A percentile compares a stretch with the other conserved stretches of the same genome.
These are phyloP conservation scores for Uncinocarpus reesii DNA, from an alignment of 2,329 filamentous ascomycete species.

Conservation along the genomic window DNA sequence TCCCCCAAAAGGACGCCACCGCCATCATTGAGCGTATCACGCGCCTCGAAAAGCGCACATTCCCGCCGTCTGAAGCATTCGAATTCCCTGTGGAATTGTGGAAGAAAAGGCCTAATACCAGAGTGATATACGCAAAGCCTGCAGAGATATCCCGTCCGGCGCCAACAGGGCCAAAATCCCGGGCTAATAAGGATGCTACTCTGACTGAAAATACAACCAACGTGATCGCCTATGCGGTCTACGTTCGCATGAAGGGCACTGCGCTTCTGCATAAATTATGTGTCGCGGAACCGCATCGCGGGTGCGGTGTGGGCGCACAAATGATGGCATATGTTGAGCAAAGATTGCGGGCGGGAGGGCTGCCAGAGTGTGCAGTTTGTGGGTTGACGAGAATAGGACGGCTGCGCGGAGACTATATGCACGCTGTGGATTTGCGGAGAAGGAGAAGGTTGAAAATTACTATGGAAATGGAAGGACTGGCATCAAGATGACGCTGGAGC, in stretches of 20 bases:
- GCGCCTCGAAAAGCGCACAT: conserved; percentile 41
- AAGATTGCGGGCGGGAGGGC: conserved; percentile 37
- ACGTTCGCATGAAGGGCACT: conserved; percentile 36
- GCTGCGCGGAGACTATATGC: conserved; percentile 39
- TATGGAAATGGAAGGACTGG: conserved; percentile 42
- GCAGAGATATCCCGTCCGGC: conserved; percentile 5
- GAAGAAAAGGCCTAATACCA: conserved; percentile 41
- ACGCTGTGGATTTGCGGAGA: conserved; percentile 38
- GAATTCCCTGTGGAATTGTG: conserved; percentile 38
- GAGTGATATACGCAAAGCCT: conserved; percentile 30
- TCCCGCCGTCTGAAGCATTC: conserved; percentile 44
- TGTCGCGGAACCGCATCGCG: conserved; percentile 38
- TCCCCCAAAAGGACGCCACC: conserved; percentile 27
- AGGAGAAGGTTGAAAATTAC: conserved; percentile 40
- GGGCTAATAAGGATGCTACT: conserved; percentile 13
- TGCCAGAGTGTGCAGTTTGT: conserved; percentile 42
- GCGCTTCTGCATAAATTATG: conserved; percentile 46
- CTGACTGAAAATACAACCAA: conserved; percentile 16
- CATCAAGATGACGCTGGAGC: conserved; percentile 35
- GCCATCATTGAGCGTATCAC: conserved; percentile 29
- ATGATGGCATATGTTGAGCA: conserved; percentile 37
- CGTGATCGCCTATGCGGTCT: conserved; percentile 41
- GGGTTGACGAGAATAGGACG: conserved; percentile 42
- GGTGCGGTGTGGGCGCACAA: conserved; percentile 38
- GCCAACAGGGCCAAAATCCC: conserved; percentile 12